These are phyloP conservation scores for Brettanomyces anomalus DNA, from an alignment of 805 yeast genomes.

Conservation along the genomic window DNA sequence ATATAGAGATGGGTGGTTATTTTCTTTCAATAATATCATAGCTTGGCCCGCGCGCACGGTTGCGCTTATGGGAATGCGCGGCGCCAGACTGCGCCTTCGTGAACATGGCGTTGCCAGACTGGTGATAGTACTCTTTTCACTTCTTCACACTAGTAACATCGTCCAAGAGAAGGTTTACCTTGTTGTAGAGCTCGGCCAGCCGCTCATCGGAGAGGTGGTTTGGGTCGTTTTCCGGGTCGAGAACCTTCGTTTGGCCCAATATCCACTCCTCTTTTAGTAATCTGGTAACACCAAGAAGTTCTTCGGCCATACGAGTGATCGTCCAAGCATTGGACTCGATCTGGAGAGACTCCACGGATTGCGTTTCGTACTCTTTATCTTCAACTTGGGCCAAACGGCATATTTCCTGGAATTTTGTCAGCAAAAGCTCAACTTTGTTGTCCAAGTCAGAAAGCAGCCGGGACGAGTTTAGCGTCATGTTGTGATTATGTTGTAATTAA, in stretches of 20 bases:
- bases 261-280: constrained; percentile 49
- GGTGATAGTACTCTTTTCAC: background rate
- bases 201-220: constrained; percentile 19
- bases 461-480: constrained; percentile 6
- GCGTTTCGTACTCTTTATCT: constrained; percentile 26
- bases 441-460: constrained; percentile 39
- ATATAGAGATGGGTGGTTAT: too few relatives aligned
- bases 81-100: too few relatives aligned
- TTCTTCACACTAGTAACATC: constrained; percentile 9
- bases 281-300: constrained; percentile 39
- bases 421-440: constrained; percentile 39
- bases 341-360: constrained; percentile 46
- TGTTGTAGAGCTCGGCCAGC: constrained; percentile 21
- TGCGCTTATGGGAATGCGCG: too few relatives aligned
- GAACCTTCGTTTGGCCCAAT: constrained; percentile 37
- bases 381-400: constrained; percentile 34
- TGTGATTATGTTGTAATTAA: background rate
- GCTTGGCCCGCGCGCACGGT: too few relatives aligned
- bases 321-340: constrained; percentile 45
- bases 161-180: constrained; percentile 28
- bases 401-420: constrained; percentile 44
- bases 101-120: too few relatives aligned
- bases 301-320: constrained; percentile 44
- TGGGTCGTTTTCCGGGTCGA: constrained; percentile 9
- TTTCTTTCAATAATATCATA: too few relatives aligned